These are phyloP conservation scores for Chlorencoelia australis DNA, from an alignment of 2,329 filamentous ascomycete genomes.

Conservation along the genomic window DNA sequence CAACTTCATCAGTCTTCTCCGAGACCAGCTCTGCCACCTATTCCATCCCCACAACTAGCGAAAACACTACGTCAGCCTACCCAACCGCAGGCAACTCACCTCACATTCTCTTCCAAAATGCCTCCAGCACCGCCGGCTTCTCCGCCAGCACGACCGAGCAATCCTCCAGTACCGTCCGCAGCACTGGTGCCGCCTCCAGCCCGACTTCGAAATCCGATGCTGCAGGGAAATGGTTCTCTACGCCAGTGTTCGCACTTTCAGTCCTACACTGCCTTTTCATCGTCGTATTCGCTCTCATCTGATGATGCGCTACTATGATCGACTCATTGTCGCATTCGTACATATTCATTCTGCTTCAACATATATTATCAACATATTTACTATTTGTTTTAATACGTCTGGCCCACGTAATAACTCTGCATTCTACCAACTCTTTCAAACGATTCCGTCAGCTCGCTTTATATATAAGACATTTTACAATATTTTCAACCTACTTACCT, in stretches of 20 bases:
- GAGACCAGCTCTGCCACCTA: constrained; percentile 5
- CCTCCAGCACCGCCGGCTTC: constrained; percentile 5
- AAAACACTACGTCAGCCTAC: constrained; percentile 8
- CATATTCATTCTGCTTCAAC: background rate
- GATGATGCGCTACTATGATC: background rate
- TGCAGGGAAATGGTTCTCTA: constrained; percentile 1
- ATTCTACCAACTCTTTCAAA: background rate
- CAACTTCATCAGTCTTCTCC: constrained; percentile 2
- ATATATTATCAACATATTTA: background rate
- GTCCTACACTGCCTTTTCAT: constrained; percentile 2
- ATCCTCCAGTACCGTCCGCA: background rate
- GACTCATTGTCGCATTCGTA: background rate
- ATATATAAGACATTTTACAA: constrained; percentile 3
- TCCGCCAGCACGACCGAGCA: background rate
- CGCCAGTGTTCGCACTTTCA: constrained; percentile 1
- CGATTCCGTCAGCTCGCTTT: constrained; percentile 1
- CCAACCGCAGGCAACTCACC: constrained; percentile 11
- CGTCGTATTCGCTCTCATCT: constrained; percentile 1
- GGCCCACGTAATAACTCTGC: constrained; percentile 6
- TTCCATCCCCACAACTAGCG: constrained; percentile 9
- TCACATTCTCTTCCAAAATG: constrained; percentile 22
- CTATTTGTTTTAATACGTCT: constrained; percentile 9
- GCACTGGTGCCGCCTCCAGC: background rate
- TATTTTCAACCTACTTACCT: background rate
- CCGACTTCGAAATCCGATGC: constrained; percentile 4